These are phyloP conservation scores for Puccinia coronata DNA, from an alignment of 1,284 basidiomycete species.

Conservation along the genomic window DNA sequence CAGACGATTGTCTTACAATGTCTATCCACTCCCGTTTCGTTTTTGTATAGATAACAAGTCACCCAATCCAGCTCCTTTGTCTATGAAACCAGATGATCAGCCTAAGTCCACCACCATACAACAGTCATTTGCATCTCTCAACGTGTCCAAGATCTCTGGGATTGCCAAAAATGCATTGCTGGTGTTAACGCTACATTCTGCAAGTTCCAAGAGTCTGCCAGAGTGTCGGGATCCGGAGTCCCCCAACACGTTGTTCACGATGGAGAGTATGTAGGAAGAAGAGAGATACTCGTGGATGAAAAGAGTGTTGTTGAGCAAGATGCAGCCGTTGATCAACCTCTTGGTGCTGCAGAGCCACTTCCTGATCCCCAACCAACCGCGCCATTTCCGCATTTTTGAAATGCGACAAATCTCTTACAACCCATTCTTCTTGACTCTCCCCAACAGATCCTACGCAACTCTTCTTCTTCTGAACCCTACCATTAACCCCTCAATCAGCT, in stretches of 20 bases:
- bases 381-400: slow-evolving; percentile 38
- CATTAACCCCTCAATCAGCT: not conserved
- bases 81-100: not conserved
- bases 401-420: slow-evolving; percentile 24
- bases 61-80: not conserved
- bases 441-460: not conserved
- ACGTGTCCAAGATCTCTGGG: not conserved
- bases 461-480: no score
- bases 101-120: not conserved
- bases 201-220: not conserved
- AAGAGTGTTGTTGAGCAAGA: slow-evolving; percentile 19
- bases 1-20: not conserved
- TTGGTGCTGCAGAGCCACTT: slow-evolving; percentile 30
- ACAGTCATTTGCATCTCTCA: not conserved
- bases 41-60: not conserved
- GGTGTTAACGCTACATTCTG: not conserved
- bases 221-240: not conserved
- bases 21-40: no score
- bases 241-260: not conserved
- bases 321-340: slow-evolving; percentile 27
- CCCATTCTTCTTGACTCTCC: not conserved
- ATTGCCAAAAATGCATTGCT: not conserved
- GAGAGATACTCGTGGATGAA: not conserved
- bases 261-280: not conserved
- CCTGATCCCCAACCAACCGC: slow-evolving; percentile 16